A percentile compares a stretch with the other conserved stretches of the same genome.
Evolutionary conservation across 306 rosid genomes (phyloP).

Genomic region (cucumber (Cucumis sativus)): DNA sequence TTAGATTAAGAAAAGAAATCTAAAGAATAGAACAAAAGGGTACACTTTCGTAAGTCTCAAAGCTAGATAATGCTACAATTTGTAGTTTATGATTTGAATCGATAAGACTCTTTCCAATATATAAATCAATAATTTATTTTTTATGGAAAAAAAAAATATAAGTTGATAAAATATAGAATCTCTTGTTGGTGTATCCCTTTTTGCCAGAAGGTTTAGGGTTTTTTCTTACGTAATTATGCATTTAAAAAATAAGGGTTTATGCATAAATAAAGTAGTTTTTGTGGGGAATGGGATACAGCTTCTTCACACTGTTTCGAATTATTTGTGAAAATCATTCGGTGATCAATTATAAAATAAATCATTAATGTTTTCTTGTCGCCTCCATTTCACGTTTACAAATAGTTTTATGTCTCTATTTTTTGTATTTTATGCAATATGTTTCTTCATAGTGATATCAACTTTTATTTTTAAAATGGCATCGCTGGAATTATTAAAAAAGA

Average conservation of each 20-base stretch:
- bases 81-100: too few species aligned
- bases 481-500: not conserved
- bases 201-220: not conserved
- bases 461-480: not conserved
- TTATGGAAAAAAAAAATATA: not conserved
- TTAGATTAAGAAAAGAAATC: too few species aligned
- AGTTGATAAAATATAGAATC: not conserved
- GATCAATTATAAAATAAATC: not conserved
- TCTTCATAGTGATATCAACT: not conserved
- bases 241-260: too few species aligned
- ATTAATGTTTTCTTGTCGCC: not conserved
- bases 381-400: not conserved
- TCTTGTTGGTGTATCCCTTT: slow-evolving; percentile 1
- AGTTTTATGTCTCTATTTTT: slow-evolving; percentile 2
- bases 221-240: not conserved
- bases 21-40: too few species aligned
- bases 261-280: too few species aligned
- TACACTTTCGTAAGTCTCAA: too few species aligned
- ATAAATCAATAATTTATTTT: not conserved
- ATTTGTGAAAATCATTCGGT: not conserved
- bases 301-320: not conserved
- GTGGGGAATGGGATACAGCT: slow-evolving; percentile 2
- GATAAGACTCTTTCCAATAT: too few species aligned
- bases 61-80: too few species aligned
- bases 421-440: not conserved